These are phyloP conservation scores for Neurospora sp. DNA, from an alignment of 495 filamentous ascomycete genomes.

Conservation along the genomic window DNA sequence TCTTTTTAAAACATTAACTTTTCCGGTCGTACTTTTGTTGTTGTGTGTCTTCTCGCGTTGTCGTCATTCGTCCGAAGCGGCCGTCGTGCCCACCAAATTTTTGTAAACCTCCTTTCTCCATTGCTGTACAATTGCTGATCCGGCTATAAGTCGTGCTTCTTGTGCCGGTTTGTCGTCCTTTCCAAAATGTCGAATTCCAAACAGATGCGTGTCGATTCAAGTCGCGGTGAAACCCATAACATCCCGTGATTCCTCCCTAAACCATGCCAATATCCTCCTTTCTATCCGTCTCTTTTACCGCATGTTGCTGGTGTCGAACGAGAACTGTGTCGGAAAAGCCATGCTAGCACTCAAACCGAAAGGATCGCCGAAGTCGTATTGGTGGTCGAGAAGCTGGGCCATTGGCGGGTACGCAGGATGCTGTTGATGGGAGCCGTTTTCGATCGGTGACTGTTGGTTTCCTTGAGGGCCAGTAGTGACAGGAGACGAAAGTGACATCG, in stretches of 20 bases:
- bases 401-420: constrained; percentile 43
- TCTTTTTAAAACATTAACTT: background rate
- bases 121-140: background rate
- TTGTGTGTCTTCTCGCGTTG: background rate
- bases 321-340: constrained; percentile 87
- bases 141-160: background rate
- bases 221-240: background rate
- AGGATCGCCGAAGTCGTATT: constrained; percentile 71
- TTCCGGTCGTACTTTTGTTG: background rate
- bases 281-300: constrained; percentile 18
- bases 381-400: constrained; percentile 66
- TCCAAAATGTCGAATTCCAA: background rate
- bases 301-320: constrained; percentile 61
- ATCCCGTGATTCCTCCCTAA: background rate
- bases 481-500: constrained; percentile 33
- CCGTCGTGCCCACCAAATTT: background rate
- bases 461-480: constrained; percentile 26
- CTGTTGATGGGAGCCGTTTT: constrained; percentile 24
- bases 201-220: background rate
- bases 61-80: background rate
- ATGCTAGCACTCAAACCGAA: constrained; percentile 87
- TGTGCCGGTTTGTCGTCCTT: background rate
- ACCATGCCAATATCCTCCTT: background rate
- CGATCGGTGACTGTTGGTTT: constrained; percentile 25
- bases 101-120: background rate